Evolutionary conservation across 495 filamentous ascomycete species (phyloP), one percentile per base, ranked within the genome.

Genomic region (Penicillium alfredii): DNA sequence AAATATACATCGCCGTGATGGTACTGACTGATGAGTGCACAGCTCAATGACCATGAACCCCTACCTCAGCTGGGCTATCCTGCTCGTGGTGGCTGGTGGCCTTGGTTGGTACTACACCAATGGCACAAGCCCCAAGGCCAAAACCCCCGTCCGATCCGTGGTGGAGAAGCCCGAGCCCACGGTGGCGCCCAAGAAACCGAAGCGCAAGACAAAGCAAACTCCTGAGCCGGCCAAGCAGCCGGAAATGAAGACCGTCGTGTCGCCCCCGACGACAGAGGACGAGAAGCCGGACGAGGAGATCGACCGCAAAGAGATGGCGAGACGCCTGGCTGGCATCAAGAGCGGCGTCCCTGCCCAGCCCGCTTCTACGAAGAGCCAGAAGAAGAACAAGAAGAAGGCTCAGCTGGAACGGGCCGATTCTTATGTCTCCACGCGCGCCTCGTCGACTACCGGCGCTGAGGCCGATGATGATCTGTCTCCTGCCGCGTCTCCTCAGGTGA

Each of bases 381-480:
- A 76, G 68, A 76, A 78, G 53, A 76, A 81, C 53, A 73, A 76
- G 51, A 71, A 72, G 43, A 77, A 77, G 45, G 42, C 34, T 30
- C 50, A 57, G 44, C 55, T 55, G 14, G 63, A 39, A n/a, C n/a
- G n/a, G n/a, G n/a, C n/a, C n/a, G n/a, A n/a, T n/a, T n/a, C n/a
- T n/a, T n/a, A n/a, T n/a, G n/a, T n/a, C n/a, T n/a, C n/a, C 24
- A 71, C 69, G 4, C 59, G 59, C 42, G 58, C 73, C 3, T 86
- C 83, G 5, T 94, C 86, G 3, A 84, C 82, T 13, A 76, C 80
- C 24, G 85, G 81, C 12, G 82, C 70, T 6, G 86, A 94, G 60
- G 86, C 81, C 10, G 87, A 92, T 56, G 88, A 87, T 53, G 84
- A 88, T 47, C 71, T 84, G 39, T 88, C 84, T 6, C 63, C 78